Conservation (phyloP, 2,329 filamentous ascomycete species). For the Penicillium crustosum region DNA sequence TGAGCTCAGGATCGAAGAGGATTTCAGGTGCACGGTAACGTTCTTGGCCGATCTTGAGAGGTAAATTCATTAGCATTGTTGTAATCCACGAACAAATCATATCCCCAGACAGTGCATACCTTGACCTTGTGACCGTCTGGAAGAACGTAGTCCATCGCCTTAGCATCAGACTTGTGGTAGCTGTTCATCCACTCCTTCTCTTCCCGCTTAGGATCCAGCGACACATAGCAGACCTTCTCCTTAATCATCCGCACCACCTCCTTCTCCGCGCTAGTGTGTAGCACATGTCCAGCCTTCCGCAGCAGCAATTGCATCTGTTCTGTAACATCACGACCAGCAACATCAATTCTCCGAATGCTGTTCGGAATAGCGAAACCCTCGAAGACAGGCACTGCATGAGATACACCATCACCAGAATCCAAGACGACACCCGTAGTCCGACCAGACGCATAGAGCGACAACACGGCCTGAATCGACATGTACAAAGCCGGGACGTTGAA, state of each 20-base stretch:
- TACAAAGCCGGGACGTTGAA: conserved; percentile 97
- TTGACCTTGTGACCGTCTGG: conserved; percentile 94
- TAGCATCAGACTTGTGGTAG: conserved; percentile 72
- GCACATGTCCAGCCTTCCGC: conserved; percentile 88
- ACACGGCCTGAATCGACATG: conserved; percentile 93
- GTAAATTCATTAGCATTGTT: background rate
- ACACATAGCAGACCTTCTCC: conserved; percentile 89
- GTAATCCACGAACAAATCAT: background rate
- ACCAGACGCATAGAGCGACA: conserved; percentile 93
- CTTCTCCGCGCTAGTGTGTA: conserved; percentile 98
- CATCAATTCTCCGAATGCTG: conserved; percentile 92
- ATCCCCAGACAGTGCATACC: conserved; percentile 49
- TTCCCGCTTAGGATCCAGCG: conserved; percentile 84
- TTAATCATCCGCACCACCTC: conserved; percentile 98
- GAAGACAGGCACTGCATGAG: conserved; percentile 95
- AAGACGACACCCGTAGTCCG: conserved; percentile 95
- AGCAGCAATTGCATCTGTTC: conserved; percentile 90
- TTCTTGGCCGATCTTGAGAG: conserved; percentile 77
- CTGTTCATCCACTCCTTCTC: conserved; percentile 87
- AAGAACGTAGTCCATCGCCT: conserved; percentile 80
- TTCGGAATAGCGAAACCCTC: conserved; percentile 97
- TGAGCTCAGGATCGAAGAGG: conserved; percentile 94
- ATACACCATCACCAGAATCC: conserved; percentile 93
- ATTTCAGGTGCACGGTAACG: conserved; percentile 96
- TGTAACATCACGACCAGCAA: conserved; percentile 92